phyloP scores from a whole-genome alignment of 208 protist species.

The Entamoeba dispar region DNA sequence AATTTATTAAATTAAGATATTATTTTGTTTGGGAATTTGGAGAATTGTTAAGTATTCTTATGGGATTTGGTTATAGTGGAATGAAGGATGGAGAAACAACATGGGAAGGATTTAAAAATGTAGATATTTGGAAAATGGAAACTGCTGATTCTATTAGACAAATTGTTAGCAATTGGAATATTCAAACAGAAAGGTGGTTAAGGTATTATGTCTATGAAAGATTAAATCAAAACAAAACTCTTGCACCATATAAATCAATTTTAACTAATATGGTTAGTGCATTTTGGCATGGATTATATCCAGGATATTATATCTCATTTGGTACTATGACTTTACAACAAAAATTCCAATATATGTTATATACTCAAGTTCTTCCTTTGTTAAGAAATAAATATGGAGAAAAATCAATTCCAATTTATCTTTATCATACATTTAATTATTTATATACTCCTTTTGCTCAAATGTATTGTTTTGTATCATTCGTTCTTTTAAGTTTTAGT shows the following conservation, averaged over 20 bases:
- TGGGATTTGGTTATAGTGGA: background rate
- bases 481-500: too few relatives aligned
- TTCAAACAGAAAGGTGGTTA: background rate
- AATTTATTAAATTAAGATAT: background rate
- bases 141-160: background rate
- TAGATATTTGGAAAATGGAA: background rate
- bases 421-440: too few relatives aligned
- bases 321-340: too few relatives aligned
- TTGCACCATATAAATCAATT: background rate
- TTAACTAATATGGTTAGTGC: background rate
- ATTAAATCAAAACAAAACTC: too few relatives aligned
- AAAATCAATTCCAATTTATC: too few relatives aligned
- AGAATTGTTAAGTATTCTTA: background rate
- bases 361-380: too few relatives aligned
- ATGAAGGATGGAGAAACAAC: background rate
- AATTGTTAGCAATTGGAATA: background rate
- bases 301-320: background rate
- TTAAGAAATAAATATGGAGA: too few relatives aligned
- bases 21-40: background rate
- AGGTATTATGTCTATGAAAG: background rate
- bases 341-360: too few relatives aligned
- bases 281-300: background rate
- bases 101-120: background rate
- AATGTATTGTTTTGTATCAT: too few relatives aligned
- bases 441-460: too few relatives aligned